Evolutionary conservation across 2,329 filamentous ascomycete species (phyloP).

Genomic region (Aureobasidium sp.): DNA sequence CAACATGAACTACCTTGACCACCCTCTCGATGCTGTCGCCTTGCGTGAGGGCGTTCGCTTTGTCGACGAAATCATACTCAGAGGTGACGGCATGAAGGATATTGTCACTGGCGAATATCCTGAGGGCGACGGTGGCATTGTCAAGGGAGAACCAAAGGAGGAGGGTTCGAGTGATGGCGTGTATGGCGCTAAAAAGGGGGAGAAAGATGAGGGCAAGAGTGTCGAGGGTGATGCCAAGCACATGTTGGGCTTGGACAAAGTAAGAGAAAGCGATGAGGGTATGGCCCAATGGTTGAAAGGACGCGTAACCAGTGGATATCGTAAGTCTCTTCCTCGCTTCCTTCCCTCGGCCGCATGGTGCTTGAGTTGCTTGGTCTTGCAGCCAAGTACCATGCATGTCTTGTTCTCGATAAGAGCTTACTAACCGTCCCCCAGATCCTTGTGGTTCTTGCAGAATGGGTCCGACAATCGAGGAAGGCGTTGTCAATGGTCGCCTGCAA

Average conservation of each 20-base stretch:
- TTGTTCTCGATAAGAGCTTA: background rate
- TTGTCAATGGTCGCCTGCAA: conserved; percentile 20
- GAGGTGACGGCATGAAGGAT: conserved; percentile 49
- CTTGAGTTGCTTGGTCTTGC: too few species aligned
- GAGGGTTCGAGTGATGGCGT: background rate
- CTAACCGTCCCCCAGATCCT: conserved; percentile 9
- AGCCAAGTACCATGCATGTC: too few species aligned
- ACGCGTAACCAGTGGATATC: conserved; percentile 22
- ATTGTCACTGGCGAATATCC: conserved; percentile 48
- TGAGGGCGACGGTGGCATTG: background rate
- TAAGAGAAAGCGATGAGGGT: conserved; percentile 43
- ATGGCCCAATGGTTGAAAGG: conserved; percentile 51
- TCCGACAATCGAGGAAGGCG: conserved; percentile 26
- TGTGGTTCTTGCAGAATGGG: conserved; percentile 24
- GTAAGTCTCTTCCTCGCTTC: background rate
- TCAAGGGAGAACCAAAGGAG: background rate
- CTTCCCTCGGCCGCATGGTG: too few species aligned
- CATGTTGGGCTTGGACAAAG: background rate
- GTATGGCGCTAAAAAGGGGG: background rate
- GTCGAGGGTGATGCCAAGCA: background rate
- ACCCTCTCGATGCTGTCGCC: conserved; percentile 46
- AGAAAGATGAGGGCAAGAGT: background rate
- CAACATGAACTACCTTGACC: conserved; percentile 38
- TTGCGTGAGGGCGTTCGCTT: conserved; percentile 50
- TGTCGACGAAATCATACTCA: conserved; percentile 48